These are phyloP conservation scores for Aspergillus uvarum DNA, from an alignment of 2,329 filamentous ascomycete genomes.

Conservation along the genomic window DNA sequence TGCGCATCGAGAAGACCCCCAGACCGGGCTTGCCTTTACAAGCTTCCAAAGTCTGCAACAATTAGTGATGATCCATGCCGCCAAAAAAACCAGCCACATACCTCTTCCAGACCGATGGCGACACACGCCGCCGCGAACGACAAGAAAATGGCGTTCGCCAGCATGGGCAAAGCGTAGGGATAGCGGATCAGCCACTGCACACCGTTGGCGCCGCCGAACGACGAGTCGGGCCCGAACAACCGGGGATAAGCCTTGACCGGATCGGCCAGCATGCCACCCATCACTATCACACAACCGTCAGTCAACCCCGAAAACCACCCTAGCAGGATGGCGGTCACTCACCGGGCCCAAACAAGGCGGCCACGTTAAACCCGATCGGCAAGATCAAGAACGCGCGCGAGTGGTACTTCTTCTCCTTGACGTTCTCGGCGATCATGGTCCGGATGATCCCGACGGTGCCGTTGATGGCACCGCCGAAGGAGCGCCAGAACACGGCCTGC, in stretches of 20 bases:
- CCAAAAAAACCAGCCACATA: slow-evolving; percentile 11
- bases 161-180: slow-evolving; percentile 68
- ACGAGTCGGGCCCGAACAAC: slow-evolving; percentile 60
- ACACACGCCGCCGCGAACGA: slow-evolving; percentile 55
- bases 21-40: slow-evolving; percentile 50
- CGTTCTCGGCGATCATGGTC: slow-evolving; percentile 70
- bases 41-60: slow-evolving; percentile 47
- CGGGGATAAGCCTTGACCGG: slow-evolving; percentile 62
- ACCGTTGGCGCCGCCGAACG: slow-evolving; percentile 56
- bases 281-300: slow-evolving; percentile 35
- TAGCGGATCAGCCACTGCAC: slow-evolving; percentile 63
- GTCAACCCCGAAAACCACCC: slow-evolving; percentile 24
- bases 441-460: slow-evolving; percentile 72
- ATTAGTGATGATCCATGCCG: slow-evolving; percentile 9
- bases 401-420: slow-evolving; percentile 65
- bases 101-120: slow-evolving; percentile 65
- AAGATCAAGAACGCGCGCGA: slow-evolving; percentile 58
- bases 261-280: slow-evolving; percentile 68
- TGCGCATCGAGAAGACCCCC: slow-evolving; percentile 36
- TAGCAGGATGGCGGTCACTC: slow-evolving; percentile 38
- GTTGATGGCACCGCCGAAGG: slow-evolving; percentile 66
- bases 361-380: slow-evolving; percentile 67
- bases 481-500: slow-evolving; percentile 64
- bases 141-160: slow-evolving; percentile 63
- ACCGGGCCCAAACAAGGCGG: slow-evolving; percentile 53